phyloP scores from a whole-genome alignment of 1,284 basidiomycete species.

The Rugosomyces carneus region DNA sequence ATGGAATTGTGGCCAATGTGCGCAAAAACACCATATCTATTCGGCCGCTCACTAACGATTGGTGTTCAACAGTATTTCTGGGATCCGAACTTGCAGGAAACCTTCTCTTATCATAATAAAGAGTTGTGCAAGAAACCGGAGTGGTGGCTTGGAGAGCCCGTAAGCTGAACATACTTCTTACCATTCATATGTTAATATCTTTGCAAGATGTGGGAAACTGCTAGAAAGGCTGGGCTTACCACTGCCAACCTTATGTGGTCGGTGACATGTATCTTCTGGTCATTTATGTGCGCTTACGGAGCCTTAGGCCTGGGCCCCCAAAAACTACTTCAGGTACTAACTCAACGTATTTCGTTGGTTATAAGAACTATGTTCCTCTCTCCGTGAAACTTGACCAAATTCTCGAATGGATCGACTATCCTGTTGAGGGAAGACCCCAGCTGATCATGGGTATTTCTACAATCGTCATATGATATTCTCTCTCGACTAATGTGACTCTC shows the following conservation, averaged over 20 bases:
- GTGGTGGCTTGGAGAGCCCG: constrained; percentile 90
- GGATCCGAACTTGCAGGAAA: constrained; percentile 56
- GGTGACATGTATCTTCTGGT: constrained; percentile 19
- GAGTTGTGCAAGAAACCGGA: constrained; percentile 56
- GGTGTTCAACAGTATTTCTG: constrained; percentile 65
- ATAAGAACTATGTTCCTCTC: constrained; percentile 62
- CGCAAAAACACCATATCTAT: constrained; percentile 17
- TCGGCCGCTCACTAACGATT: neutral
- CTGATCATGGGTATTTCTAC: constrained; percentile 61
- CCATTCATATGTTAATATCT: too few species aligned
- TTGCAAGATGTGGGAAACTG: constrained; percentile 83
- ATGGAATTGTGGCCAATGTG: constrained; percentile 89
- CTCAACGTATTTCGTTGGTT: constrained; percentile 74
- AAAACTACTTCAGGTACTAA: constrained; percentile 57
- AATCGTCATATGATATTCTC: neutral
- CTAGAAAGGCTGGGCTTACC: constrained; percentile 62
- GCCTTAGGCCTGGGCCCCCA: constrained; percentile 73
- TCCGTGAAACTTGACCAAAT: constrained; percentile 70
- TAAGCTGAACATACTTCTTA: constrained; percentile 29
- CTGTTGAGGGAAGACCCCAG: constrained; percentile 63
- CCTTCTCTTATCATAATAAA: constrained; percentile 67
- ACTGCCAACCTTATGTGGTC: constrained; percentile 90
- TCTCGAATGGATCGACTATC: constrained; percentile 71
- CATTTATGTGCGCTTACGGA: neutral
- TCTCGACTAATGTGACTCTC: constrained; percentile 6